These are phyloP conservation scores for Arachnomyces sp. DNA, from an alignment of 2,329 filamentous ascomycete species.

Conservation along the genomic window DNA sequence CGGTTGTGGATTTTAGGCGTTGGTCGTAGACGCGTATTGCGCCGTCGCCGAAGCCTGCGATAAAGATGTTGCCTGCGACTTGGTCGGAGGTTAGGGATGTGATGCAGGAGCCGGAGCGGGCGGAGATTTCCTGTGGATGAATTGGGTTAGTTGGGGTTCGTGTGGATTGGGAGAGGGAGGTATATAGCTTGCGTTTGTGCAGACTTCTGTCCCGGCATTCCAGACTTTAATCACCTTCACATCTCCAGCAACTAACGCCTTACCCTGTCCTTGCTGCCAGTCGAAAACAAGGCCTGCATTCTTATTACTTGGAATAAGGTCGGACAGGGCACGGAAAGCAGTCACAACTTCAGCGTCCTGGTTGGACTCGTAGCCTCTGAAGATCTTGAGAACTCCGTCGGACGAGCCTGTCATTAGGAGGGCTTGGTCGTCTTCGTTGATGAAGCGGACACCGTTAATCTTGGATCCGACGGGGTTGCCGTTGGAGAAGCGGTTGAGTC, in stretches of 20 bases:
- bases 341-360: slow-evolving; percentile 75
- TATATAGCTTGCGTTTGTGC: slow-evolving; percentile 53
- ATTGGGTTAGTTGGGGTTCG: slow-evolving; percentile 5
- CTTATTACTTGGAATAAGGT: slow-evolving; percentile 87
- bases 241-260: slow-evolving; percentile 90
- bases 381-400: slow-evolving; percentile 88
- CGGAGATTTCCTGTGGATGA: slow-evolving; percentile 65
- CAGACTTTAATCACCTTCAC: slow-evolving; percentile 92
- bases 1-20: slow-evolving; percentile 69
- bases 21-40: slow-evolving; percentile 92
- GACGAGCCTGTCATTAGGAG: slow-evolving; percentile 91
- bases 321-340: slow-evolving; percentile 81
- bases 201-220: slow-evolving; percentile 90
- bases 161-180: neutral
- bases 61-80: slow-evolving; percentile 92
- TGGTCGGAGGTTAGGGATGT: slow-evolving; percentile 94
- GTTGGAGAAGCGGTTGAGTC: slow-evolving; percentile 81
- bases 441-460: slow-evolving; percentile 92
- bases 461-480: slow-evolving; percentile 84
- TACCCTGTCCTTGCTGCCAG: slow-evolving; percentile 97
- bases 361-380: slow-evolving; percentile 78
- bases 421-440: slow-evolving; percentile 96
- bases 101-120: slow-evolving; percentile 88
- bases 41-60: slow-evolving; percentile 92
- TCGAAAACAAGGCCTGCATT: slow-evolving; percentile 96